Base-by-base conservation (phyloP, 768 basidiomycete species). In the Gautieria morchelliformis region DNA sequence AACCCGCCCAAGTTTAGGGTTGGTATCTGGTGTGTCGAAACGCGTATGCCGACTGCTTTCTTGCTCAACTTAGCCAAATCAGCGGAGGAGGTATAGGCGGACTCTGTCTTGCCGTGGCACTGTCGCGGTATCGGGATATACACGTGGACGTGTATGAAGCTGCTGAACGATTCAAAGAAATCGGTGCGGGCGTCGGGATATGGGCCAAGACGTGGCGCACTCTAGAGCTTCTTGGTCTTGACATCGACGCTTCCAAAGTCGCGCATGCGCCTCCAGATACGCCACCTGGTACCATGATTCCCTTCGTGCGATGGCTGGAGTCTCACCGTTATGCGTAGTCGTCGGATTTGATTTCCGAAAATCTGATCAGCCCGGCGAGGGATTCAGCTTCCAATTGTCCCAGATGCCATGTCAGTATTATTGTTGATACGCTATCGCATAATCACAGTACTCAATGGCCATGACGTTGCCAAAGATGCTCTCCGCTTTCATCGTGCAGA, bases 161-260 rank as follows among this genome's bases (percentile, higher is more conserved):
- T 12, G 75, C 81, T 30, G 63, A 65, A 41, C 67, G 74, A 53
- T 73, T 83, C 44, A 67, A 73, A 24, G 82, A 83, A 66, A 42
- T 82, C 24, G 83, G 83, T n/a, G 82, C 81, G 17, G 83, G 83
- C n/a, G 73, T 84, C 53, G 79, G 78, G 4, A 63, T 79, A 5
- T 78, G 77, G 78, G 64, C 64, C 9, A 67, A 76, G 40, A 77
- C 77, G 8, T 76, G 75, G 74, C 67, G 65, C 5, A 68, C 78
- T n/a, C 61, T 81, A 59, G 65, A 72, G 27, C 63, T 66, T 12
- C 74, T 81, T 49, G 77, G 74, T 0, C 59, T 81, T 35, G 62
- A 64, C 27, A 61, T 56, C 4, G 60, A 68, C 15, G 56, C 67
- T 1, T 58, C 59, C 14, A 58, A 63, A 7, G 52, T 66, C 8